phyloP scores from a whole-genome alignment of 1,139 yeast genomes.

The Hansenula anomala region DNA sequence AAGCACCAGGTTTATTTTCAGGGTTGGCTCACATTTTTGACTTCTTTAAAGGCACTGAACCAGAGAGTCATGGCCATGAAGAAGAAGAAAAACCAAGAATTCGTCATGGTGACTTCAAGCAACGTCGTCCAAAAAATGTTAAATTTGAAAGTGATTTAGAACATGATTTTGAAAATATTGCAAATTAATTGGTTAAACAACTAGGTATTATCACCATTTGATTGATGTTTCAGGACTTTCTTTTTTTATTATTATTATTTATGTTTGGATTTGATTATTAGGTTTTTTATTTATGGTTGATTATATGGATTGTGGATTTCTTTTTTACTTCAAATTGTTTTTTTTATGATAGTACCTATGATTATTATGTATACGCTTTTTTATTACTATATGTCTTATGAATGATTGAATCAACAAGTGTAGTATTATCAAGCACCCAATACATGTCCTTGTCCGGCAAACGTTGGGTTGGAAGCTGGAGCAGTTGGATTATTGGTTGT shows the following conservation, averaged over 20 bases:
- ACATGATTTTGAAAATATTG: background rate
- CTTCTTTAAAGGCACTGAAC: no score
- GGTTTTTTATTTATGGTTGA: no score
- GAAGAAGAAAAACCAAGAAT: background rate
- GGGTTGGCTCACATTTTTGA: no score
- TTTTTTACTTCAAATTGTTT: background rate
- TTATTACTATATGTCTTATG: background rate
- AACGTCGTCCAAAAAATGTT: slow-evolving; percentile 3
- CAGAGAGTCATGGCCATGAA: background rate
- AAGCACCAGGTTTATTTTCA: no score
- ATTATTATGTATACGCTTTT: background rate
- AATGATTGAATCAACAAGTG: background rate
- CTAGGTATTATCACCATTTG: no score
- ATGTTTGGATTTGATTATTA: background rate
- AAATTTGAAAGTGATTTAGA: background rate
- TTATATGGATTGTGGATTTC: no score
- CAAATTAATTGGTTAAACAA: no score
- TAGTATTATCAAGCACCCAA: slow-evolving; percentile 23
- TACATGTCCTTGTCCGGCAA: slow-evolving; percentile 33
- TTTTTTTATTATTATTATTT: no score
- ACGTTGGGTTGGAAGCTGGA: slow-evolving; percentile 10
- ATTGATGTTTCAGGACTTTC: no score
- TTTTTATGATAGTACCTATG: no score
- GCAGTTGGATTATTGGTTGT: slow-evolving; percentile 2
- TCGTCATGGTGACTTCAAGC: background rate